Evolutionary conservation across 1,284 basidiomycete genomes (phyloP), one percentile per base, ranked within the genome.

Genomic region (Kalmanozyma brasiliensis): DNA sequence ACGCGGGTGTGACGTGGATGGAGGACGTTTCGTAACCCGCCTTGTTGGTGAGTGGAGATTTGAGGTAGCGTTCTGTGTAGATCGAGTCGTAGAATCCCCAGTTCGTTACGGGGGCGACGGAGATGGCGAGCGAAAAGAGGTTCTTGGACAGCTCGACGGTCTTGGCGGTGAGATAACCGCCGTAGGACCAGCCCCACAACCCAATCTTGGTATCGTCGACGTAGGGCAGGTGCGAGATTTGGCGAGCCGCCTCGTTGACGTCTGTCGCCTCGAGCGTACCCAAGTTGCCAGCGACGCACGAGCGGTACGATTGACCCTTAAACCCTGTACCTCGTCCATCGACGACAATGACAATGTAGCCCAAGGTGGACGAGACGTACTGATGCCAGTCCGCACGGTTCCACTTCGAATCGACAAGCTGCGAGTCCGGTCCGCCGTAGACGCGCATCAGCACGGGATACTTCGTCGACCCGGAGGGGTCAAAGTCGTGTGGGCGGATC

Each of bases 1-100:
- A 98, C 6, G 89, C 91, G 9, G 89, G 88, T 45, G 93, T 91
- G 78, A 93, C 89, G 65, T 89, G 89, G 43, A 98, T 89, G 0
- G 91, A 91, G 13, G 91, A 89, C 40, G 89, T 90, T 66, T 89
- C 83, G 85, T 98, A 98, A 5, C 95, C 95, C 0, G 84, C 86
- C 0, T 86, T 85, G 82, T 98, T 98, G 14, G 86, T 84, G 13
- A 85, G 79, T 0, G 93, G 93, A 23, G 90, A 86, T 73, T 90
- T 89, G 93, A 98, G 94, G 85, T 97, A 98, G n/a, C 95, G 89
- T 79, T 98, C 94, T 2, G 95, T 97, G 82, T 94, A 93, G 51
- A 94, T 89, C 7, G 91, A 90, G 89, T 82, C 79, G 93, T 90
- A 79, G 40, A 79, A 73, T 19, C 61, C 37, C 83, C 83, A 84